Evolutionary conservation across 768 basidiomycete genomes (phyloP), one percentile per base, ranked within the genome.

Genomic region (Lepiota venenata): DNA sequence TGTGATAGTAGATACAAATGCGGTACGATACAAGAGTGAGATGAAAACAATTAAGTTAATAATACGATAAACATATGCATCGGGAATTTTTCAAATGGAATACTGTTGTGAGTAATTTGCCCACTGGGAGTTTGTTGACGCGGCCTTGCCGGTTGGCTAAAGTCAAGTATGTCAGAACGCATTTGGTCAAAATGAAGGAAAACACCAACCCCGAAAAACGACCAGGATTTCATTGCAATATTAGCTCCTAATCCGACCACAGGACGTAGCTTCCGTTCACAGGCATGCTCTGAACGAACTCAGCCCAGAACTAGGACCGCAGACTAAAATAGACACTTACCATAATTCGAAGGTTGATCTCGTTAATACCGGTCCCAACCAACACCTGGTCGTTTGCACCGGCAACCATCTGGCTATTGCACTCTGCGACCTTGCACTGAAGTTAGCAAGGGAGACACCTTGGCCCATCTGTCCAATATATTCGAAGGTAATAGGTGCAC

Each of bases 401-500:
- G 25, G 25, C 25, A 5, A 25, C 25, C 25, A 25, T 25, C 25
- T 25, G 25, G 25, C 25, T 25, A 25, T 2, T 25, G 25, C 25
- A 5, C 25, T 25, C 25, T 25, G 25, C 25, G 25, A 25, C 25
- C 25, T 25, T 25, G 25, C 25, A 47, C 61, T 59, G 16, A 79
- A 61, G 44, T 80, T 75, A 35, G 71, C 67, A 76, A 81, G 77
- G 4, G 73, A 69, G 22, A 81, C 68, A 1, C 79, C 79, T 27
- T 77, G 73, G 12, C 64, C 64, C 2, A 63, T 59, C 27, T 74
- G 70, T 1, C 77, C 79, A 14, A 69, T 61, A 43, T 71, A 61
- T 59, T 79, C 75, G 50, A 81, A 80, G 7, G 59, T 35, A 41
- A 81, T 66, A 0, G 73, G 58, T 1, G 53, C 60, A 18, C 70